phyloP scores from a whole-genome alignment of 164 flowering plant genomes.

The Santalum album region DNA sequence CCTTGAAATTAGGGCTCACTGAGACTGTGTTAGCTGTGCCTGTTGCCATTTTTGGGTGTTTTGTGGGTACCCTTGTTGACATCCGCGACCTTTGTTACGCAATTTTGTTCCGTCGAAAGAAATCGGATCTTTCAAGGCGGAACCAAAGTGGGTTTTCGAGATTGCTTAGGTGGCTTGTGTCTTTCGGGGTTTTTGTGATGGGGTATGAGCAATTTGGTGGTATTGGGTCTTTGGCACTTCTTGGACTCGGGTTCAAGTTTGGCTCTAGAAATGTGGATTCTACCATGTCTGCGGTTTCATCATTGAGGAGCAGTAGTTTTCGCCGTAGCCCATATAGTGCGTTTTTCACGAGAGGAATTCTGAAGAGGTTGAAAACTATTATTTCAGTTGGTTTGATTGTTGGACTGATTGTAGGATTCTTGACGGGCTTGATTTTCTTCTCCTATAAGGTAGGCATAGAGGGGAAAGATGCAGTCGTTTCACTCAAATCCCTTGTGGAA shows the following conservation, averaged over 20 bases:
- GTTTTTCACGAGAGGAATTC: conserved; percentile 53
- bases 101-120: conserved; percentile 28
- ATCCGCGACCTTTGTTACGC: conserved; percentile 30
- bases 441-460: conserved; percentile 87
- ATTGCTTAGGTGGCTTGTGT: conserved; percentile 59
- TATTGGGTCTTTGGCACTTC: conserved; percentile 40
- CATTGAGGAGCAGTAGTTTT: conserved; percentile 46
- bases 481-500: conserved; percentile 68
- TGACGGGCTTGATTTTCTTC: conserved; percentile 63
- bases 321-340: conserved; percentile 40
- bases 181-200: conserved; percentile 69
- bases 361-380: conserved; percentile 63
- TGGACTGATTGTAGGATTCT: conserved; percentile 60
- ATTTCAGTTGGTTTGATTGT: conserved; percentile 82
- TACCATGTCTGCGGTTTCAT: conserved; percentile 55
- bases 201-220: conserved; percentile 58
- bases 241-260: conserved; percentile 49
- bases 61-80: conserved; percentile 53
- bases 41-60: conserved; percentile 53
- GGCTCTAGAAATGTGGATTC: conserved; percentile 42
- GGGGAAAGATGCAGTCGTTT: conserved; percentile 81
- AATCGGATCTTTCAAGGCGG: conserved; percentile 13
- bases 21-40: conserved; percentile 85
- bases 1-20: conserved; percentile 66
- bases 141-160: conserved; percentile 55